Evolutionary conservation across 164 flowering plant genomes (phyloP), one percentile per base, ranked within the genome.

Genomic region (Chimonanthus praecox): DNA sequence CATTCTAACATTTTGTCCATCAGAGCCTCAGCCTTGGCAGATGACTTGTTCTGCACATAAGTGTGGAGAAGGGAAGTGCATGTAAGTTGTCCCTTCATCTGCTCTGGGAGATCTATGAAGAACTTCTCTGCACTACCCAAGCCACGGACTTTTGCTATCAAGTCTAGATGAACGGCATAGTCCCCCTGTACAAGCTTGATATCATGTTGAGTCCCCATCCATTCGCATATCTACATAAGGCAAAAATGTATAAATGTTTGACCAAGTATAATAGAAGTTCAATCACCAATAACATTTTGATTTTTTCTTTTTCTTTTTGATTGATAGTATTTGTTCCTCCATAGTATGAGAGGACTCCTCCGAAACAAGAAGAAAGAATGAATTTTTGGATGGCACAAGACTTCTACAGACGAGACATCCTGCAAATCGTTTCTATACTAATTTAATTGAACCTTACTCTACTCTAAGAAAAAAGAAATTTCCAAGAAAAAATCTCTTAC

Each of bases 121-220:
- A 92, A 95, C 81, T 93, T 90, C 68, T 95, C 97, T 47, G 98
- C 99, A 72, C 91, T 90, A 67, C 79, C 72, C 64, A 90, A 72
- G 47, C 97, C 94, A 47, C 91, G 94, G 45, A 91, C 74, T 84
- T 95, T 95, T 10, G 90, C 85, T 80, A 95, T 85, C 85, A 95
- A 85, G 84, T 95, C 99, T 79, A 93, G 82, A 71, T 95, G 98
- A 66, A 95, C 78, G n/a, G 98, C 99, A 81, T 90, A 95, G 75
- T 95, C 99, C 71, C 99, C 99, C 33, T 87, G 81, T 63, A 82
- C 58, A 54, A 91, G 87, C 81, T 87, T 82, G 44, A 95, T 87
- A 73, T 92, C 88, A 10, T 84, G 73, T 73, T 87, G 97, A 60
- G 72, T 67, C 58, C 63, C 83, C 99, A 95, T 92, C 99, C 99